Percentiles rank a stretch among this genome's conserved stretches.
Conservation (phyloP, 768 basidiomycete genomes). For the Tylopilus rubrobrunneus region DNA sequence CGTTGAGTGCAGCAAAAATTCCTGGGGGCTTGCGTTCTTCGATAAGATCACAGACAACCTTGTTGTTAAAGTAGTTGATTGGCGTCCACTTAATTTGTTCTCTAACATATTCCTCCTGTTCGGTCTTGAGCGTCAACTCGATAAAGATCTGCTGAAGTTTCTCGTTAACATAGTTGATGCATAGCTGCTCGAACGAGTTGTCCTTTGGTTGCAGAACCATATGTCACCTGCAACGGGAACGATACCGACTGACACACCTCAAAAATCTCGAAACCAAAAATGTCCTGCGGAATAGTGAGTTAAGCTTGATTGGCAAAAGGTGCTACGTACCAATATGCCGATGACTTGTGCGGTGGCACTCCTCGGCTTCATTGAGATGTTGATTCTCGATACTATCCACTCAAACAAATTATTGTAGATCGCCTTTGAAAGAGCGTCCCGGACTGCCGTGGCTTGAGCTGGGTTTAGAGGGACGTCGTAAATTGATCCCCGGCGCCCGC, state of each 20-base stretch:
- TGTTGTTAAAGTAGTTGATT: slow-evolving; percentile 98
- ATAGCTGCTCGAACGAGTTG: slow-evolving; percentile 95
- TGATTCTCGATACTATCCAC: slow-evolving; percentile 97
- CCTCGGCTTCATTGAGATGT: slow-evolving; percentile 93
- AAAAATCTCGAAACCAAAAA: slow-evolving; percentile 99
- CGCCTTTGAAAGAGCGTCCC: slow-evolving; percentile 92
- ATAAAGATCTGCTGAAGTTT: slow-evolving; percentile 99
- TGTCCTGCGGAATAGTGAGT: slow-evolving; percentile 55
- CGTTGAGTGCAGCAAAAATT: slow-evolving; percentile 96
- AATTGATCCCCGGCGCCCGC: slow-evolving; percentile 90
- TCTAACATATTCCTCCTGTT: slow-evolving; percentile 98
- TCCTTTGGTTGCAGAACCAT: slow-evolving; percentile 49
- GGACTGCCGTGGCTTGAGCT: slow-evolving; percentile 81
- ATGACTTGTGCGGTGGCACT: slow-evolving; percentile 73
- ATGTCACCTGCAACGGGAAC: slow-evolving; percentile 1
- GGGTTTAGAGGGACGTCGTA: slow-evolving; percentile 96
- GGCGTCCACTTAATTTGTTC: slow-evolving; percentile 99
- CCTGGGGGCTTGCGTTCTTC: slow-evolving; percentile 96
- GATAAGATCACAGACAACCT: slow-evolving; percentile 96
- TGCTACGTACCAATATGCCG: slow-evolving; percentile 73
- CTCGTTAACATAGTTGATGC: slow-evolving; percentile 99
- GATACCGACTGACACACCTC: slow-evolving; percentile 47
- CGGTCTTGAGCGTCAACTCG: slow-evolving; percentile 96
- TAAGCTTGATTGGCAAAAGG: not conserved
- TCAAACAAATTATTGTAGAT: slow-evolving; percentile 99